phyloP scores from a whole-genome alignment of 495 filamentous ascomycete genomes.

The Aspergillus hancockii region DNA sequence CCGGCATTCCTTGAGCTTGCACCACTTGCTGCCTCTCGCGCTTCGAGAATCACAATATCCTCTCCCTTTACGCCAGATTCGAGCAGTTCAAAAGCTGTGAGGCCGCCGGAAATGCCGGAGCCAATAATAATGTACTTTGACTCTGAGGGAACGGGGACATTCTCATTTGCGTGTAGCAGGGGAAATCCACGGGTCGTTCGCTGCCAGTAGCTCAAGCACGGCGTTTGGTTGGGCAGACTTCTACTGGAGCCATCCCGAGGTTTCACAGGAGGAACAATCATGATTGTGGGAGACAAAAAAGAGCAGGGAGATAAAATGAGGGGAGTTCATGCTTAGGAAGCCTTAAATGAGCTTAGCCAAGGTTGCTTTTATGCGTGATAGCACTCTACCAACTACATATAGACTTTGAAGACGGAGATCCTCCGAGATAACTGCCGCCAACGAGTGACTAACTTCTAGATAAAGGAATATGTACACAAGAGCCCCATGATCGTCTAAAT shows the following conservation, averaged over 20 bases:
- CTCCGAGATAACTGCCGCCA: no score
- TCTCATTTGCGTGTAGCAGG: constrained; percentile 23
- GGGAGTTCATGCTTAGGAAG: no score
- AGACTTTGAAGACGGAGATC: no score
- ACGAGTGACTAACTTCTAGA: no score
- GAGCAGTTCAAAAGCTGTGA: constrained; percentile 30
- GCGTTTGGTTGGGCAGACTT: constrained; percentile 26
- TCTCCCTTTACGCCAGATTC: constrained; percentile 23
- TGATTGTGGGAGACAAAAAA: no score
- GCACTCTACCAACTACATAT: no score
- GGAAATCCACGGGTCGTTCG: constrained; percentile 33
- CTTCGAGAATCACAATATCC: constrained; percentile 34
- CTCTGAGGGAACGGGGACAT: constrained; percentile 11
- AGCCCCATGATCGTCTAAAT: not conserved
- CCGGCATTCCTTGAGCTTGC: constrained; percentile 36
- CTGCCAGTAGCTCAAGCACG: constrained; percentile 36
- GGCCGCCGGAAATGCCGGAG: constrained; percentile 30
- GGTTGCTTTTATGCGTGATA: no score
- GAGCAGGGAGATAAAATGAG: not conserved
- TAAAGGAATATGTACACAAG: not conserved
- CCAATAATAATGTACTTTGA: constrained; percentile 31
- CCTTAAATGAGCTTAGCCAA: no score
- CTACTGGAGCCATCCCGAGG: not conserved
- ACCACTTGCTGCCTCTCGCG: constrained; percentile 33
- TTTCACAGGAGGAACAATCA: no score